Evolutionary conservation across 2,329 filamentous ascomycete genomes (phyloP), one percentile per base, ranked within the genome.

Genomic region (Teratosphaeria destructans): DNA sequence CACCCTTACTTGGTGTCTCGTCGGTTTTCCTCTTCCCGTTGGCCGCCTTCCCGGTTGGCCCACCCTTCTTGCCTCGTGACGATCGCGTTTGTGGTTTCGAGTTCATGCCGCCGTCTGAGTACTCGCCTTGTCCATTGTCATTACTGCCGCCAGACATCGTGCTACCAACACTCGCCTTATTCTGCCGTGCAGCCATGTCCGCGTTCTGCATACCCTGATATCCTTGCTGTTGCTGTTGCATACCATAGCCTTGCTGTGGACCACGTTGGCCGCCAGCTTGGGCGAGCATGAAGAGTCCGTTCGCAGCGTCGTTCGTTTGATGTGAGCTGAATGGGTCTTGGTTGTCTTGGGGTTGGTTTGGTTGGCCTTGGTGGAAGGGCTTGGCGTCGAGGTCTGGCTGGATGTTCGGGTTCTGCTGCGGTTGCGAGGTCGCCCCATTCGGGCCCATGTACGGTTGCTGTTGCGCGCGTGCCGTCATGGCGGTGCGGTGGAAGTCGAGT

Each of bases 401-500:
- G 64, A 63, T 77, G 70, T 60, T 77, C 60, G 72, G 68, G 56
- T 73, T 72, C 57, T 76, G 74, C 55, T 70, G 65, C 19, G 78
- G 73, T 61, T 78, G 75, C 10, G 77, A 78, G 2, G 77, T 79
- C 5, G 54, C 72, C 39, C 69, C 70, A 61, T 66, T 72, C 55
- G 71, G 76, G 11, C 58, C 57, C 64, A 62, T 67, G 67, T 61
- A 76, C 71, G 72, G 68, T 60, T 70, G 66, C 16, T 72, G 71
- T 12, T 83, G 82, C 16, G 88, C 87, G 12, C 86, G 85, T 23
- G 89, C 90, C 65, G 84, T 91, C 74, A 97, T 78, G 32, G 93
- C 94, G 64, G 93, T 95, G 61, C 93, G 88, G 68, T 97, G 93
- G 69, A 99, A 99, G 70, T 99, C 94, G 56, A 95, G 78, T 0